These are phyloP conservation scores for Nelumbo lutea DNA, from an alignment of 164 flowering plant genomes.

Conservation along the genomic window DNA sequence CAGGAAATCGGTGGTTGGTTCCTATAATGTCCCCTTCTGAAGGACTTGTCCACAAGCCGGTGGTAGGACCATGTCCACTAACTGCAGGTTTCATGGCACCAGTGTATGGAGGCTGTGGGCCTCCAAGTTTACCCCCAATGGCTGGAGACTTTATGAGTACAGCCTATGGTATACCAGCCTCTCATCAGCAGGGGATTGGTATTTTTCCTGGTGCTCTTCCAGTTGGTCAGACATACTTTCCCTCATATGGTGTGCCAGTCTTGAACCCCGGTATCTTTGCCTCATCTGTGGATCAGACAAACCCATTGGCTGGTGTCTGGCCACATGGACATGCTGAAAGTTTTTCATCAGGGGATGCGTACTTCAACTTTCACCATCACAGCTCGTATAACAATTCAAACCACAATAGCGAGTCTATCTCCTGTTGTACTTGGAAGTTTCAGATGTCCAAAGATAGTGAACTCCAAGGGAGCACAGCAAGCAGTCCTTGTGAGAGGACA, in stretches of 20 bases:
- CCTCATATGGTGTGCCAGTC: slow-evolving; percentile 52
- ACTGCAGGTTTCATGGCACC: slow-evolving; percentile 46
- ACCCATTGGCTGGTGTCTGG: slow-evolving; percentile 25
- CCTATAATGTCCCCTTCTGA: slow-evolving; percentile 89
- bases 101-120: slow-evolving; percentile 32
- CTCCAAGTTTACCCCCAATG: slow-evolving; percentile 21
- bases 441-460: slow-evolving; percentile 43
- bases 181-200: slow-evolving; percentile 39
- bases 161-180: slow-evolving; percentile 40
- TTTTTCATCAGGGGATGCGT: slow-evolving; percentile 23
- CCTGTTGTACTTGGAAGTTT: slow-evolving; percentile 21
- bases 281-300: slow-evolving; percentile 46
- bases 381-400: slow-evolving; percentile 36
- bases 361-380: slow-evolving; percentile 32
- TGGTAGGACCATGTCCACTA: slow-evolving; percentile 46
- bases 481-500: slow-evolving; percentile 50
- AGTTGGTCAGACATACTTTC: slow-evolving; percentile 39
- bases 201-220: slow-evolving; percentile 31
- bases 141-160: slow-evolving; percentile 29
- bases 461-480: slow-evolving; percentile 60
- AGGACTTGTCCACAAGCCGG: slow-evolving; percentile 89
- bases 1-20: slow-evolving; percentile 75
- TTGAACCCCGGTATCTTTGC: slow-evolving; percentile 38
- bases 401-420: slow-evolving; percentile 27
- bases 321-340: slow-evolving; percentile 23